Evolutionary conservation across 1,284 basidiomycete species (phyloP), one percentile per base, ranked within the genome.

Genomic region (Gymnopus androsaceus): DNA sequence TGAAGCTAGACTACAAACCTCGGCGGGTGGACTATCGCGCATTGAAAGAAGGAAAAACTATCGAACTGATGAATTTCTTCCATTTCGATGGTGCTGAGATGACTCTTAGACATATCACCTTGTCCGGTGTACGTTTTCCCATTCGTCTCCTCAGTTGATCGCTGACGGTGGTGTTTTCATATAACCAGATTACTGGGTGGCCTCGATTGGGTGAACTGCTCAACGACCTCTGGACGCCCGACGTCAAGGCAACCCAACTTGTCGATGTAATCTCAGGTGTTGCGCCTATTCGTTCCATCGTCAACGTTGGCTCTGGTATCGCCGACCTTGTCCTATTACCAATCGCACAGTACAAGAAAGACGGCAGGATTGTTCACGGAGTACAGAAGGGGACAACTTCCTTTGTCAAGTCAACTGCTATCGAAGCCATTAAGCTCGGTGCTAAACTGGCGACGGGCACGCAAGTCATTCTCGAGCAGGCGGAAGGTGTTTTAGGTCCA

Each of bases 61-160:
- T 97, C 59, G 97, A 99, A 69, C 75, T 99, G 55, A 98, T 99
- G 96, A 99, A 99, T 70, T 98, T 99, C 70, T 99, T 99, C 87
- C 95, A 98, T 72, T 99, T 99, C 64, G 96, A 99, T 64, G 96
- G 94, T 0, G 92, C 96, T 2, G 96, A 98, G 71, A 98, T 99
- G 94, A 96, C 94, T 0, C 74, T 99, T 50, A 82, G 96, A 50
- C 95, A 97, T 67, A 88, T 98, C 58, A 95, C 92, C 14, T 70
- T 98, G 23, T 86, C 89, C 51, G 97, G 96, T 15, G 93, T 95
- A 71, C 67, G 92, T 79, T 14, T 33, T 51, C 40, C 44, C 15
- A n/a, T n/a, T 37, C 33, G 21, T 56, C 12, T 27, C 7, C 41
- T 45, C 48, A 21, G 46, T 48, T 21, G 50, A 40, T 61, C 21